A percentile compares a stretch with the other conserved stretches of the same genome.
phyloP scores from a whole-genome alignment of 2,329 filamentous ascomycete species.

The Sporothrix pseudoabietina region DNA sequence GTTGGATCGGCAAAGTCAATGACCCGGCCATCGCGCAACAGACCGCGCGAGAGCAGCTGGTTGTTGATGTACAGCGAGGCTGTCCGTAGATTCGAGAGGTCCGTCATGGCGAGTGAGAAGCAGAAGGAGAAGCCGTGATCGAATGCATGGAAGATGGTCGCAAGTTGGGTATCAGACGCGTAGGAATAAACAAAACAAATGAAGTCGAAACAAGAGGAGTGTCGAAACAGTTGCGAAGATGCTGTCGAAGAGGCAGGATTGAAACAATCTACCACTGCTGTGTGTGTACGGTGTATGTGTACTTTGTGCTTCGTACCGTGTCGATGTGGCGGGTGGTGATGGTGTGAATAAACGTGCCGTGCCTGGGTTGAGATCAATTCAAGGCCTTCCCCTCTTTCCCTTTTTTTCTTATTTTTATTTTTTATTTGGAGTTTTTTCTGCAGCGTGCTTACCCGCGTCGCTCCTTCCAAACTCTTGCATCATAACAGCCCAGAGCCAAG shows the following conservation, averaged over 20 bases:
- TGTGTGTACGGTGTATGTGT: not conserved
- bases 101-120: conserved; percentile 48
- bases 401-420: not conserved
- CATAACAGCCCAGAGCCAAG: not conserved
- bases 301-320: not conserved
- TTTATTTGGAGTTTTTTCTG: not conserved
- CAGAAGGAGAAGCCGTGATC: not conserved
- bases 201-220: not conserved
- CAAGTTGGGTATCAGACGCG: not conserved
- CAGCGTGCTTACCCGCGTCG: conserved; percentile 10
- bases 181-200: not conserved
- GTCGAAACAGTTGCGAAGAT: not conserved
- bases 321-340: not conserved
- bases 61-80: conserved; percentile 75
- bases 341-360: conserved; percentile 15
- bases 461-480: conserved; percentile 22
- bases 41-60: conserved; percentile 66
- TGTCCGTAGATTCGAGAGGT: conserved; percentile 64
- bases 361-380: not conserved
- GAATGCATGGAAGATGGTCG: not conserved
- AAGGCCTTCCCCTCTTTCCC: conserved; percentile 5
- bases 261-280: no score
- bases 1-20: conserved; percentile 82
- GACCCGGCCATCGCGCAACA: conserved; percentile 66
- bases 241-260: not conserved